These are phyloP conservation scores for Candida frijolesensis DNA, from an alignment of 1,139 yeast species.

Conservation along the genomic window DNA sequence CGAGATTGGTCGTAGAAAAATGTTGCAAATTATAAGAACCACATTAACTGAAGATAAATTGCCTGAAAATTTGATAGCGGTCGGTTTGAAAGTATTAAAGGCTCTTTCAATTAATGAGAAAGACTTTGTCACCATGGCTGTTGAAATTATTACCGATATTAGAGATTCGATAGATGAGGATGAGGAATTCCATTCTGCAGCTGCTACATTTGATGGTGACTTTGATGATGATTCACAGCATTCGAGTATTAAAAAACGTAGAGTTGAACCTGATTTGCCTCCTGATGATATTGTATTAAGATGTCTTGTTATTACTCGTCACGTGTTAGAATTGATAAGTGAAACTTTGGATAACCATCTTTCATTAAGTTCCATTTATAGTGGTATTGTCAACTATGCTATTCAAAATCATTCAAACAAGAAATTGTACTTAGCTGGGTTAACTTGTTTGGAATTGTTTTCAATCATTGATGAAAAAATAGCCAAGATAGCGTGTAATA, in stretches of 20 bases:
- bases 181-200: slow-evolving; percentile 58
- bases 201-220: slow-evolving; percentile 34
- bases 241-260: slow-evolving; percentile 28
- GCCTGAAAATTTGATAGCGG: slow-evolving; percentile 54
- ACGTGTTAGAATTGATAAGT: slow-evolving; percentile 68
- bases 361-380: slow-evolving; percentile 70
- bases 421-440: slow-evolving; percentile 64
- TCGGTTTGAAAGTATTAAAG: slow-evolving; percentile 65
- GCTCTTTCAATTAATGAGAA: slow-evolving; percentile 76
- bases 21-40: slow-evolving; percentile 71
- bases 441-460: slow-evolving; percentile 77
- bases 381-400: slow-evolving; percentile 83
- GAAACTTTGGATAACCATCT: slow-evolving; percentile 68
- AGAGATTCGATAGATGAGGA: slow-evolving; percentile 58
- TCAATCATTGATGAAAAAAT: slow-evolving; percentile 68
- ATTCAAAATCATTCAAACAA: slow-evolving; percentile 62
- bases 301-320: slow-evolving; percentile 70
- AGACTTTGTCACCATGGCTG: slow-evolving; percentile 80
- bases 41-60: slow-evolving; percentile 58
- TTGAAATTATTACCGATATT: slow-evolving; percentile 85
- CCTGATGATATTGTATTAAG: slow-evolving; percentile 57
- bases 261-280: slow-evolving; percentile 40
- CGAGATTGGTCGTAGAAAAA: slow-evolving; percentile 85
- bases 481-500: slow-evolving; percentile 67
- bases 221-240: slow-evolving; percentile 21